Base-by-base conservation (phyloP, 2,329 filamentous ascomycete genomes). In the Cryphonectria parasitica region DNA sequence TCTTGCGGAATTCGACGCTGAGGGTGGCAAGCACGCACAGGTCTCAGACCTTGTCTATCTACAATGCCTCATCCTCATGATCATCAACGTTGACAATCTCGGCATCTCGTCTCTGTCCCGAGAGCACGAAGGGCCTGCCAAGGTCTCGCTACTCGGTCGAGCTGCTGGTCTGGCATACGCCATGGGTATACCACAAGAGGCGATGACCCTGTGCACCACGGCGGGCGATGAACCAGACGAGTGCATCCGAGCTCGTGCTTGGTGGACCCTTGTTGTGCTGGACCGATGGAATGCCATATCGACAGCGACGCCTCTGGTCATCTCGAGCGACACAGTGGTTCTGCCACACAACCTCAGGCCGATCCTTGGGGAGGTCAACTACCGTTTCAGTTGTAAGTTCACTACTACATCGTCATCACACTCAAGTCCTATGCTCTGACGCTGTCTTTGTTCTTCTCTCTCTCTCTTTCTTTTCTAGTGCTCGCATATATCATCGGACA, bases 211-310 rank as follows among this genome's bases (percentile, higher is more conserved):
- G 62, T 83, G 84, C 67, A 78, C 80, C 5, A 83, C 86, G 6
- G 78, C 82, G 13, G 87, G 90, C 67, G 76, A 82, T 2, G 89
- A 92, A 76, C 87, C 86, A 28, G 88, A 90, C 61, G 88, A 90
- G 65, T 87, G 88, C 25, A 81, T 93, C 4, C 86, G 86, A 1
- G 83, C 90, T 66, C 86, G 90, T 60, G 86, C 90, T 25, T 94
- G 91, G 91, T 93, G 90, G 89, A 88, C 89, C 19, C 81, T 94
- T 45, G 86, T 93, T 62, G 85, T 91, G 73, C 86, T 94, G 73
- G 91, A 94, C 76, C 87, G 91, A 22, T 94, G 90, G 90, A 89
- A 92, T 77, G 89, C 91, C 4, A 86, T 89, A n/a, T 89, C 88
- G 31, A 90, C 87, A 5, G 88, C 87, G 17, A 88, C 86, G 72